phyloP scores from a whole-genome alignment of 129 eudicot species.

The Daucus carota region DH1_v3.0 NC_030382.2:45161501-45162000 shows the following conservation, averaged over 20 bases:
- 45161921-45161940: conserved; percentile 95
- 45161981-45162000: conserved; percentile 91
- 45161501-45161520: conserved; percentile 56
- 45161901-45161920: conserved; percentile 99
- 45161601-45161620: conserved; percentile 98
- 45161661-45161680: conserved; percentile 99
- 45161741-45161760: conserved; percentile 1
- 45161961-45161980: conserved; percentile 99
- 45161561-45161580: conserved; percentile 93
- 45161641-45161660: conserved; percentile 98
- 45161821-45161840: background rate
- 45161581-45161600: conserved; percentile 99
- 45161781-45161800: background rate
- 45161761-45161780: background rate
- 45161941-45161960: conserved; percentile 95
- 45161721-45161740: background rate
- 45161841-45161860: background rate
- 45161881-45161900: conserved; percentile 98
- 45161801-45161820: background rate
- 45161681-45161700: conserved; percentile 96
- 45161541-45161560: conserved; percentile 65
- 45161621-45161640: conserved; percentile 87
- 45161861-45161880: conserved; percentile 6
- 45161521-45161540: conserved; percentile 72
- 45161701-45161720: conserved; percentile 35